Base-by-base conservation (phyloP, 345 rosid genomes). In the Xanthoceras sorbifolium region DNA sequence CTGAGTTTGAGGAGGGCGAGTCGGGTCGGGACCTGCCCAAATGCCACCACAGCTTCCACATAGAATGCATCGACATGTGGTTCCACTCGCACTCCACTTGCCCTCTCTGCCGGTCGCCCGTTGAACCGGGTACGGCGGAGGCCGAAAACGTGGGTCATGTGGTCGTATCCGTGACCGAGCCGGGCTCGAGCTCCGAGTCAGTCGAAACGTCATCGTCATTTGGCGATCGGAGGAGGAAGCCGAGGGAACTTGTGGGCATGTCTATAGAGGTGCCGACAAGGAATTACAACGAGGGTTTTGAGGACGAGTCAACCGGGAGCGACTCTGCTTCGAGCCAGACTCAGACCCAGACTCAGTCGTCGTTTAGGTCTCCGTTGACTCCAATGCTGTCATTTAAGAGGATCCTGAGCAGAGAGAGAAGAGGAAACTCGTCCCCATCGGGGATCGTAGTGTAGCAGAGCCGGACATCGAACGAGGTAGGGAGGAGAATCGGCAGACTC, bases 61-160 rank as follows among this genome's bases (percentile, higher is more conserved):
- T 85, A 23, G 97, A 86, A 1, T 97, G 98, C 29, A 92, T 94
- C 9, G 98, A 97, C 76, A 94, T 94, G 99, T 97, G 99, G 98
- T 92, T 97, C 78, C 93, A 89, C 60, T 88, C 98, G 46, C 99
- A 95, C 76, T 85, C 92, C 55, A 93, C 97, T 0, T 95, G 98
- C 76, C 99, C 98, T 28, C 93, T 97, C 46, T 97, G 99, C 57
- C 93, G 99, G 44, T 79, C 89, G 12, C 84, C 92, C 3, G 97
- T 97, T 15, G 95, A 92, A 54, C 76, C 83, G 28, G 72, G 68
- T 42, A 31, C 54, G 14, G 20, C 3, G 26, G 75, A 63, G 6
- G 11, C 7, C 31, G 80, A 67, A 0, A 32, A 22, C 6, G 66
- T 63, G 17, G 23, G 29, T 23, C 64, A 28, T 32, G 75, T 32